These are phyloP conservation scores for Begonia fuchsioides DNA, from an alignment of 306 rosid genomes.

Conservation along the genomic window DNA sequence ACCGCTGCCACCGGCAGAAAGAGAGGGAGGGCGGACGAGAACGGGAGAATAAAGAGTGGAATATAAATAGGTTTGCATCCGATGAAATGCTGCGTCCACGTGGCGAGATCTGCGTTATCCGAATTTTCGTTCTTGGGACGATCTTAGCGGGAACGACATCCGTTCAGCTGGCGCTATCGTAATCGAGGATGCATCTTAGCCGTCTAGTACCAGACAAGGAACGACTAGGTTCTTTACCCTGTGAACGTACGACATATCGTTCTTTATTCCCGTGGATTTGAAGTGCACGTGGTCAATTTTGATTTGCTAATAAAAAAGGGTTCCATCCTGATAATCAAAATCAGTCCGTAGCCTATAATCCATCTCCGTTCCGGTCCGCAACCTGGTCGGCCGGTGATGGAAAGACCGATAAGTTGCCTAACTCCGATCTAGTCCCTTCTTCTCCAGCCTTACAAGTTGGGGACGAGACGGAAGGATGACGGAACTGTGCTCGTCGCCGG, in stretches of 20 bases:
- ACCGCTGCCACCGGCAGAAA: not conserved
- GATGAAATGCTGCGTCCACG: constrained; percentile 40
- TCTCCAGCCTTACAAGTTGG: constrained; percentile 35
- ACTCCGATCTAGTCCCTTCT: constrained; percentile 34
- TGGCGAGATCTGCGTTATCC: constrained; percentile 37
- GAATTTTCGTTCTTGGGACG: not conserved
- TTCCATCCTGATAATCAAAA: constrained; percentile 1
- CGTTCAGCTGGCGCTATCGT: not conserved
- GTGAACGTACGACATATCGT: too few species aligned
- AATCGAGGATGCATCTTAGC: too few species aligned
- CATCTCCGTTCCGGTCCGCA: constrained; percentile 18
- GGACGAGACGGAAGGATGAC: constrained; percentile 58
- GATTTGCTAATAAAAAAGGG: too few species aligned
- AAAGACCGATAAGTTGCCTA: constrained; percentile 10
- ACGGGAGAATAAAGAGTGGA: constrained; percentile 57
- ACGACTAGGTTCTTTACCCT: too few species aligned
- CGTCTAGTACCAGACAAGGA: too few species aligned
- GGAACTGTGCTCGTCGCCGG: constrained; percentile 77
- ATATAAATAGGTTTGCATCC: constrained; percentile 99
- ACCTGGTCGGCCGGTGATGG: constrained; percentile 20
- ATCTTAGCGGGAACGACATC: not conserved
- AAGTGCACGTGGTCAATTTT: too few species aligned
- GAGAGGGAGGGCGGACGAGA: constrained; percentile 37
- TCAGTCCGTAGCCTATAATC: constrained; percentile 3
- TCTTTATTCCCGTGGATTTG: too few species aligned